Percentiles rank a stretch among this genome's conserved stretches.
These are phyloP conservation scores for Fonsecaea multimorphosa DNA, from an alignment of 2,329 filamentous ascomycete species.

Conservation along the genomic window DNA sequence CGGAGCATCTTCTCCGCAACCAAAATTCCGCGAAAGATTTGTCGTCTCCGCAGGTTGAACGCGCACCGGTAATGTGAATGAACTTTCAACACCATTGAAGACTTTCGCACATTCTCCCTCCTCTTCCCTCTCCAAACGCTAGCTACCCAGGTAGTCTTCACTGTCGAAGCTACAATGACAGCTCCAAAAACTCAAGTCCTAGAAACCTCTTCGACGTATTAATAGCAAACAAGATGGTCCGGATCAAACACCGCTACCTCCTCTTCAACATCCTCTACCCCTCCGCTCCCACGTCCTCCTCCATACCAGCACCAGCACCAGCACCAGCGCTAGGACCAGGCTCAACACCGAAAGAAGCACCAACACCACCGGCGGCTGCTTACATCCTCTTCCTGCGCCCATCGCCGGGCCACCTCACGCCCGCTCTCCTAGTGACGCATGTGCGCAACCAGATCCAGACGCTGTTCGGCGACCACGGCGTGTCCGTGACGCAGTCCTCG, in stretches of 20 bases:
- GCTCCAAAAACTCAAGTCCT: neutral
- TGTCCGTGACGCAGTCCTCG: constrained; percentile 48
- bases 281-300: constrained; percentile 45
- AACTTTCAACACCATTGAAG: too few species aligned
- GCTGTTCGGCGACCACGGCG: constrained; percentile 88
- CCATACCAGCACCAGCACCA: neutral
- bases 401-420: constrained; percentile 72
- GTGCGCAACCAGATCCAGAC: constrained; percentile 70
- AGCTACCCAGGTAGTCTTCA: neutral
- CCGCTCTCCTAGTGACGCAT: constrained; percentile 60
- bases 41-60: too few species aligned
- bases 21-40: too few species aligned
- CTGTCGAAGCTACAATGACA: neutral
- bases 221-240: constrained; percentile 74
- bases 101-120: too few species aligned
- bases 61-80: too few species aligned
- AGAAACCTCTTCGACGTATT: neutral
- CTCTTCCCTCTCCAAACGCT: neutral
- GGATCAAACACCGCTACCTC: constrained; percentile 93
- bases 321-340: constrained; percentile 26
- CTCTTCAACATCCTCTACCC: constrained; percentile 94
- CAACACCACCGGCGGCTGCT: constrained; percentile 59
- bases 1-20: too few species aligned
- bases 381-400: constrained; percentile 79
- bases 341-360: constrained; percentile 3